Evolutionary conservation across 345 rosid species (phyloP).

Genomic region (Pugionium cornutum): DNA sequence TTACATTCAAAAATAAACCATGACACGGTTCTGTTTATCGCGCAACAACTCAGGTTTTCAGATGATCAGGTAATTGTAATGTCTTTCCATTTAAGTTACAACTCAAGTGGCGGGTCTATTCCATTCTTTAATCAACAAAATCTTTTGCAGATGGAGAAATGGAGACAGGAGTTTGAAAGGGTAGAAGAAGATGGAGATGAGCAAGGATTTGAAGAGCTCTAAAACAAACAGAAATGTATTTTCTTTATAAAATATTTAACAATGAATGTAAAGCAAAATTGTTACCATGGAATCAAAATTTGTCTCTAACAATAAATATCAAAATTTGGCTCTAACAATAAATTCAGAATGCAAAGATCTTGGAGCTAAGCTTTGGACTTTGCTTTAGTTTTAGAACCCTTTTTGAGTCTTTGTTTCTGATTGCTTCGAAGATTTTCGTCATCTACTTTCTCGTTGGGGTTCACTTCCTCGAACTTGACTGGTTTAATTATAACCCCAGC

Average conservation of each 20-base stretch:
- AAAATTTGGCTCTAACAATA: slow-evolving; percentile 18
- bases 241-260: slow-evolving; percentile 1
- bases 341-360: slow-evolving; percentile 12
- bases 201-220: slow-evolving; percentile 82
- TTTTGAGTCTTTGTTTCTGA: slow-evolving; percentile 45
- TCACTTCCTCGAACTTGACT: slow-evolving; percentile 65
- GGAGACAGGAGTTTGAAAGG: slow-evolving; percentile 76
- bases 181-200: slow-evolving; percentile 88
- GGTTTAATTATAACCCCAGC: slow-evolving; percentile 80
- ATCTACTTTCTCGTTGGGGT: slow-evolving; percentile 55
- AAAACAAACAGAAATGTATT: neutral
- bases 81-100: neutral
- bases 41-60: slow-evolving; percentile 76
- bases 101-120: neutral
- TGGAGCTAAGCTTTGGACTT: slow-evolving; percentile 19
- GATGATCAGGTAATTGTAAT: slow-evolving; percentile 70
- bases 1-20: slow-evolving; percentile 43
- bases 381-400: slow-evolving; percentile 22
- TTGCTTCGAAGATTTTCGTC: slow-evolving; percentile 41
- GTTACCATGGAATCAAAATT: slow-evolving; percentile 6
- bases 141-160: slow-evolving; percentile 61
- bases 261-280: slow-evolving; percentile 6
- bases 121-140: neutral
- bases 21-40: slow-evolving; percentile 56
- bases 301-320: slow-evolving; percentile 11